phyloP scores from a whole-genome alignment of 2,329 filamentous ascomycete genomes.

The Nakataea oryzae region DNA sequence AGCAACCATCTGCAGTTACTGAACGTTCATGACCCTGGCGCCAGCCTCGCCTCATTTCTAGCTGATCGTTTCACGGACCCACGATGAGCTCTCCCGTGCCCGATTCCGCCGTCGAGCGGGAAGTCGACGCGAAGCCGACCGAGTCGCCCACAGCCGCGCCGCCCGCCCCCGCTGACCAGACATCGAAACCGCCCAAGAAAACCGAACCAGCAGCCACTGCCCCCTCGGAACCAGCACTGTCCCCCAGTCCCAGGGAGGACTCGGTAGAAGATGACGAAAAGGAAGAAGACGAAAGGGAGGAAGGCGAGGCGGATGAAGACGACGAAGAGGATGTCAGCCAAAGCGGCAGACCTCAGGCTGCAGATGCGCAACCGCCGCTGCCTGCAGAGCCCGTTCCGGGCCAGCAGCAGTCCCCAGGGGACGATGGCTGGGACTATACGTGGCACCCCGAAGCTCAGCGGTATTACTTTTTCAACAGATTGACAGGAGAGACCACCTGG shows the following conservation, averaged over 20 bases:
- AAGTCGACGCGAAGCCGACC: conserved; percentile 4
- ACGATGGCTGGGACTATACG: conserved; percentile 68
- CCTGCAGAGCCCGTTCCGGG: conserved; percentile 20
- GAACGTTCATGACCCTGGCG: background rate
- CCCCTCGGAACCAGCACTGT: background rate
- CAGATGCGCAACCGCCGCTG: conserved; percentile 3
- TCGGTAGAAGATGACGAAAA: background rate
- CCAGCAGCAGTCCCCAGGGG: conserved; percentile 31
- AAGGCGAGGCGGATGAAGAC: background rate
- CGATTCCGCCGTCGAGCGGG: conserved; percentile 13
- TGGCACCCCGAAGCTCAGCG: conserved; percentile 60
- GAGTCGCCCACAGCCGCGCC: background rate
- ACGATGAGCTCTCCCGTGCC: conserved; percentile 16
- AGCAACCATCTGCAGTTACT: background rate
- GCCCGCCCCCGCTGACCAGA: background rate
- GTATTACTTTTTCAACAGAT: conserved; percentile 78
- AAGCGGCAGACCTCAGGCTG: background rate
- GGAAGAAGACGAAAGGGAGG: background rate
- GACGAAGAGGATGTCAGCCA: background rate
- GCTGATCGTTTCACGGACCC: background rate
- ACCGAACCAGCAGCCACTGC: background rate
- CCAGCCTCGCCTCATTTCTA: background rate
- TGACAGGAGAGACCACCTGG: conserved; percentile 68
- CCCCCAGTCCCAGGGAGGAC: background rate
- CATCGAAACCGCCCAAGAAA: background rate